Conservation (phyloP, 129 eudicot species). For the Dittrichia graveolens region DNA sequence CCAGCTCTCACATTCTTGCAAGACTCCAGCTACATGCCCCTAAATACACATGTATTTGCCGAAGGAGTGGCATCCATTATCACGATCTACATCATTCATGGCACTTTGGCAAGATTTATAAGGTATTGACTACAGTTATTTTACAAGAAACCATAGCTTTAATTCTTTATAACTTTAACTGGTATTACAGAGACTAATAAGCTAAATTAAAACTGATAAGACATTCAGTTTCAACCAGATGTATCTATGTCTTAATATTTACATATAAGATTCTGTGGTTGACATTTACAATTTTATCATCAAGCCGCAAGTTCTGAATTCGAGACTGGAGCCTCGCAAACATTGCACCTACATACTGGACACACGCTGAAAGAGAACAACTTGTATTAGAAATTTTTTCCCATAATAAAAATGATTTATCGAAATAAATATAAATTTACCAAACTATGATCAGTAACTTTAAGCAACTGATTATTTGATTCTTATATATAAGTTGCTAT, state of each 20-base stretch:
- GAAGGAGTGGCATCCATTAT: no score
- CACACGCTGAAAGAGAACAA: constrained; percentile 48
- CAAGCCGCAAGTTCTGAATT: constrained; percentile 39
- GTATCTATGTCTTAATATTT: constrained; percentile 38
- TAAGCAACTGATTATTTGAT: background rate
- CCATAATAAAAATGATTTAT: background rate
- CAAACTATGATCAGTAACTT: constrained; percentile 11
- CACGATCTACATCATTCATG: no score
- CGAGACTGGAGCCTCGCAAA: constrained; percentile 47
- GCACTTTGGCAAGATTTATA: no score
- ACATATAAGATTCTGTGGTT: constrained; percentile 30
- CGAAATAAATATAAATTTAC: background rate
- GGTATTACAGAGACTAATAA: background rate
- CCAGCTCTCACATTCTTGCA: no score
- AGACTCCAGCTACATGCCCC: no score
- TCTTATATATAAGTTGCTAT: background rate
- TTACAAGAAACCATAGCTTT: background rate
- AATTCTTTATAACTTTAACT: background rate
- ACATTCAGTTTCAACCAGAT: constrained; percentile 20
- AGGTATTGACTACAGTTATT: no score
- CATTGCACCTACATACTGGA: constrained; percentile 68
- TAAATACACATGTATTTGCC: no score
- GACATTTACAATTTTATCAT: constrained; percentile 36
- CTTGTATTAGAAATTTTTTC: constrained; percentile 16
- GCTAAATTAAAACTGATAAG: background rate